Evolutionary conservation across 495 filamentous ascomycete species (phyloP).

Genomic region (Baudoinia panamericana): DNA sequence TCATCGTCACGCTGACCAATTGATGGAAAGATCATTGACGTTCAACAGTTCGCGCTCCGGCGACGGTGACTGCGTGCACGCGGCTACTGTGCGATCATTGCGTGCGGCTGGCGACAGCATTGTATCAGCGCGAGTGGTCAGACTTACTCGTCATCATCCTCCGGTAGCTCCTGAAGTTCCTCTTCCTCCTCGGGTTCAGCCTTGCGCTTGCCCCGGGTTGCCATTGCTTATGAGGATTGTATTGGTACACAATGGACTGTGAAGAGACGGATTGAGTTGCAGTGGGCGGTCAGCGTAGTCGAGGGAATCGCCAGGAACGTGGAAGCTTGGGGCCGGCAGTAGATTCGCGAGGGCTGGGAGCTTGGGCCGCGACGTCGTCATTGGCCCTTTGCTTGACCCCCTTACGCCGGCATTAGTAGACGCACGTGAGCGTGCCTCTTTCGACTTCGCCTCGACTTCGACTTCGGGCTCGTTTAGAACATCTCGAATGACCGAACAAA

Average conservation of each 20-base stretch:
- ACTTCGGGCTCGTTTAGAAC: no score
- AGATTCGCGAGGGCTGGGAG: no score
- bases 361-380: no score
- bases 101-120: neutral
- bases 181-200: constrained; percentile 7
- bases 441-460: no score
- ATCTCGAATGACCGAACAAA: no score
- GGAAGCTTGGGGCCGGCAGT: no score
- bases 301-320: neutral
- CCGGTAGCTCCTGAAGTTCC: constrained; percentile 8
- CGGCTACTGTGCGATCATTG: neutral
- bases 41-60: constrained; percentile 3
- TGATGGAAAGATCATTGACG: neutral
- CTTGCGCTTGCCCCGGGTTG: constrained; percentile 13
- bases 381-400: no score
- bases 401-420: no score
- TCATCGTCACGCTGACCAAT: neutral
- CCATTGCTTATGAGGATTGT: no score
- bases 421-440: no score
- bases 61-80: neutral
- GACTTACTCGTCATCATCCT: constrained; percentile 8
- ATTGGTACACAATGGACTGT: no score
- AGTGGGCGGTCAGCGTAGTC: neutral
- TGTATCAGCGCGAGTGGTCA: neutral
- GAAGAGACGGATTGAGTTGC: neutral